Percentiles rank a stretch among this genome's conserved stretches.
Evolutionary conservation across 257 asterid species (phyloP).

Genomic region (Petunia axillaris): DNA sequence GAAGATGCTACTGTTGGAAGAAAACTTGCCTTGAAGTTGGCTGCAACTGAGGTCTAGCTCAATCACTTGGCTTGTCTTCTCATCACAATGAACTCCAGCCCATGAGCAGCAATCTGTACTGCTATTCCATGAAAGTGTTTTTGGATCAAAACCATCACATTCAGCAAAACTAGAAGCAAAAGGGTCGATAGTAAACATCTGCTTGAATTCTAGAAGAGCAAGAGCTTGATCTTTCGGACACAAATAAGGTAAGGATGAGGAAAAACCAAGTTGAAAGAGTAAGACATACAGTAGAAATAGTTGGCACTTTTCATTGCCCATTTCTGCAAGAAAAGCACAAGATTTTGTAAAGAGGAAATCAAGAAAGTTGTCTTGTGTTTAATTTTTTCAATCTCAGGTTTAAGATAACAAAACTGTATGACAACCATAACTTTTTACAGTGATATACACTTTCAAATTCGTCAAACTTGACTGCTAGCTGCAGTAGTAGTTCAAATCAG

Average conservation of each 20-base stretch:
- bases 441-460: neutral
- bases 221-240: conserved; percentile 21
- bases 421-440: neutral
- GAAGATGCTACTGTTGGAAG: conserved; percentile 28
- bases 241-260: neutral
- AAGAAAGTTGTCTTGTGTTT: neutral
- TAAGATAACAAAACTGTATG: no score
- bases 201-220: conserved; percentile 28
- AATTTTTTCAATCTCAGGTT: no score
- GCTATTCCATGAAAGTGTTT: conserved; percentile 24
- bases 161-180: neutral
- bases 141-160: neutral
- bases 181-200: conserved; percentile 11
- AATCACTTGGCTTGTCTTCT: conserved; percentile 23
- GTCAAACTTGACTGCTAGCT: neutral
- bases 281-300: neutral
- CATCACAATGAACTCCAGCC: conserved; percentile 35
- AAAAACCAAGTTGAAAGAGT: conserved; percentile 15
- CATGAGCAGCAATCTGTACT: conserved; percentile 2
- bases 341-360: neutral
- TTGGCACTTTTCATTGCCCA: neutral
- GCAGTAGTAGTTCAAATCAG: neutral
- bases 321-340: neutral
- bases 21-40: conserved; percentile 27
- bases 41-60: conserved; percentile 36